Base-by-base conservation (phyloP, 2,329 filamentous ascomycete genomes). In the Aspergillus melleus region DNA sequence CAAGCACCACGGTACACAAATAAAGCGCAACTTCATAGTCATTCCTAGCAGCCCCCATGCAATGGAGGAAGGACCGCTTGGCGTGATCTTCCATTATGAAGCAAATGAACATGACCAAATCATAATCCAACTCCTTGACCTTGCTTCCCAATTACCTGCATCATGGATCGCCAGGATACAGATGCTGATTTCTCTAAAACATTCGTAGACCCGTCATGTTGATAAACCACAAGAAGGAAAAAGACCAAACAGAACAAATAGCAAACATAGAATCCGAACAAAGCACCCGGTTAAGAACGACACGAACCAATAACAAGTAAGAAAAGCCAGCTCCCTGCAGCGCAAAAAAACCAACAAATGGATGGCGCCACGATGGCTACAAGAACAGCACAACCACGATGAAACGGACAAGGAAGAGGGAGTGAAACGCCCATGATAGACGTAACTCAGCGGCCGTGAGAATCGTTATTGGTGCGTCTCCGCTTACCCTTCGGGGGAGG, bases 401-500 rank as follows among this genome's bases (percentile, higher is more conserved):
- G 10, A 6, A 36, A 20, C 8, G 16, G n/a, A 53, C 6, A 57
- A 55, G 14, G 32, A 29, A 51, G 32, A 32, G 6, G 19, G 22
- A n/a, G 47, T 26, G 46, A 24, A 52, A n/a, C 6, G 32, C 32
- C 32, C 12, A 11, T 2, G 4, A 14, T 4, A 36, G 11, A 11
- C 32, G 12, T 36, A 14, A 12, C 6, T 51, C 44, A 59, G 44
- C 32, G 57, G 29, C 60, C 55, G 24, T 55, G 20, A 14, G 46
- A 50, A 26, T 64, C 60, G 24, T 52, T 55, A 36, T 14, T 36
- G 30, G 42, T 56, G 49, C 59, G 57, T 52, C 63, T 59, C 47
- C 61, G 29, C 46, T 64, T 64, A 6, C 63, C 63, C 50, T 59
- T 64, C 2, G 63, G 63, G 14, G 63, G 57, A 11, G 63, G 61